Percentiles rank a stretch among this genome's conserved stretches.
phyloP scores from a whole-genome alignment of 202 grass and related monocot genomes.

The Carex sylvatica region DNA sequence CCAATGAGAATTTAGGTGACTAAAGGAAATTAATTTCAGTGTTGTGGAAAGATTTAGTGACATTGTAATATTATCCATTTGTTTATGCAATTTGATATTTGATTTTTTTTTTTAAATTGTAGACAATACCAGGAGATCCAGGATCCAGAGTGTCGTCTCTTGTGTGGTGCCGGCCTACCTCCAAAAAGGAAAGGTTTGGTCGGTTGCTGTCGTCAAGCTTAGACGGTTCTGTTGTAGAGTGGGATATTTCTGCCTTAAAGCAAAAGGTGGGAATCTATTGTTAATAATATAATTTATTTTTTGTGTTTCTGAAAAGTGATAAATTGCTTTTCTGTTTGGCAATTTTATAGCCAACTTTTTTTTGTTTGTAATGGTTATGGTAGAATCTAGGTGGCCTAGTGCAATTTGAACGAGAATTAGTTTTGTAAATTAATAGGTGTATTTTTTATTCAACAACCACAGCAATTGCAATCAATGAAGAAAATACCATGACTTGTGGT shows the following conservation, averaged over 20 bases:
- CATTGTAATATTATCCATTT: neutral
- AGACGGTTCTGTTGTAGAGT: conserved; percentile 75
- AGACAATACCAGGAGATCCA: conserved; percentile 73
- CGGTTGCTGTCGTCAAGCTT: conserved; percentile 88
- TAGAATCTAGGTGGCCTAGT: neutral
- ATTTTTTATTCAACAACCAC: neutral
- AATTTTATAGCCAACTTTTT: neutral
- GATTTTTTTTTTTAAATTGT: conserved; percentile 34
- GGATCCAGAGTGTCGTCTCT: conserved; percentile 64
- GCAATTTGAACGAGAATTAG: neutral
- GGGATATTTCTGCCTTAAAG: conserved; percentile 70
- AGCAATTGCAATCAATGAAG: neutral
- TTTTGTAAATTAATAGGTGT: neutral
- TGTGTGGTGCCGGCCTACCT: conserved; percentile 51
- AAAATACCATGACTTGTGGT: neutral
- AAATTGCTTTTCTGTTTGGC: neutral
- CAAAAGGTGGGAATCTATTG: conserved; percentile 50
- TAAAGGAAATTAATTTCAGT: neutral
- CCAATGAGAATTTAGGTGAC: neutral
- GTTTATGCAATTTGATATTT: neutral
- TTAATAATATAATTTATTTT: neutral
- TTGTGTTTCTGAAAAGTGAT: conserved; percentile 1
- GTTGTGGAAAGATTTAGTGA: neutral
- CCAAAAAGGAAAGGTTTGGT: conserved; percentile 23
- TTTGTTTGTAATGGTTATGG: neutral